Evolutionary conservation across 495 filamentous ascomycete species (phyloP).

Genomic region (Xylaria venustula): DNA sequence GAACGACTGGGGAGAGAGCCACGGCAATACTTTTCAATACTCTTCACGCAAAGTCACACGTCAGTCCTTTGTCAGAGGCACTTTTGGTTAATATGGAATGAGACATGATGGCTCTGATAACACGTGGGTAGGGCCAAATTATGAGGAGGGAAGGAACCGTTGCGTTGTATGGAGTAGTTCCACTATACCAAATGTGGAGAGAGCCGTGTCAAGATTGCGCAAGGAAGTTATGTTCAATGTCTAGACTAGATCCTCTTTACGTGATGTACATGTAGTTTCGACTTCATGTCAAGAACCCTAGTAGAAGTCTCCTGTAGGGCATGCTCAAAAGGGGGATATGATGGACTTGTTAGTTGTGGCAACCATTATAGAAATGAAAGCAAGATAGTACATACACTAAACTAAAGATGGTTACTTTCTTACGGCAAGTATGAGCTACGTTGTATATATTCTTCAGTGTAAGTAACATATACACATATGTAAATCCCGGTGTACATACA

Average conservation of each 20-base stretch:
- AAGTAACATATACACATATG: too few species aligned
- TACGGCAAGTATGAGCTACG: too few species aligned
- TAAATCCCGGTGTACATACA: too few species aligned
- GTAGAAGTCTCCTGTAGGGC: background rate
- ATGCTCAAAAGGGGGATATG: background rate
- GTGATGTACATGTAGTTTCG: background rate
- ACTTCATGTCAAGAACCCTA: background rate
- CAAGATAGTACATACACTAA: too few species aligned
- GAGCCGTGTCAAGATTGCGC: background rate
- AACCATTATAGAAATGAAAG: too few species aligned
- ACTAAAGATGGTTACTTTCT: too few species aligned
- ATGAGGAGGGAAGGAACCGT: background rate
- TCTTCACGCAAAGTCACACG: background rate
- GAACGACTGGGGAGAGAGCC: background rate
- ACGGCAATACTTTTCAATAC: background rate
- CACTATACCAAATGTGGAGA: background rate
- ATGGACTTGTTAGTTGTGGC: too few species aligned
- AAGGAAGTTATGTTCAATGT: background rate
- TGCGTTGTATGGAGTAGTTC: background rate
- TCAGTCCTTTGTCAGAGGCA: background rate
- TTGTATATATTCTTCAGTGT: too few species aligned
- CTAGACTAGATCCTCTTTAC: background rate
- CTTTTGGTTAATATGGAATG: background rate
- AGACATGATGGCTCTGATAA: background rate
- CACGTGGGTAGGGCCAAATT: constrained; percentile 9